Evolutionary conservation across 495 filamentous ascomycete species (phyloP).

Genomic region (Aspergillus bertholletiae): DNA sequence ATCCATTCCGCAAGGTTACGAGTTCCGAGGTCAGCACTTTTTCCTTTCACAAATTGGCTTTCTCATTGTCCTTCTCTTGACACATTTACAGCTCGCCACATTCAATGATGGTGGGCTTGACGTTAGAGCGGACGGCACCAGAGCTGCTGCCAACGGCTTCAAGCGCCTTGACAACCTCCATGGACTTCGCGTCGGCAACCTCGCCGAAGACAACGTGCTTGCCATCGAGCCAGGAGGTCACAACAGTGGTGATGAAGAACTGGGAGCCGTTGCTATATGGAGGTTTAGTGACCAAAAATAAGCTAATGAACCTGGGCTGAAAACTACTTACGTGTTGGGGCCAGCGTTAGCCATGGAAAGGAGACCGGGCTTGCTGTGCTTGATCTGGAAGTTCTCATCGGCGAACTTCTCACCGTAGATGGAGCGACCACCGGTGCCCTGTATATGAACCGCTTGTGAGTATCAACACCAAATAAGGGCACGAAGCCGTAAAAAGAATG

Average conservation of each 20-base stretch:
- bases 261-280: constrained; percentile 83
- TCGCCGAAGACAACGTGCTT: constrained; percentile 99
- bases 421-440: constrained; percentile 88
- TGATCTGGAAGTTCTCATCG: constrained; percentile 89
- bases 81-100: constrained; percentile 51
- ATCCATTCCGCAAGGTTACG: neutral
- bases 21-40: neutral
- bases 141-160: constrained; percentile 64
- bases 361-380: constrained; percentile 84
- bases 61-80: constrained; percentile 2
- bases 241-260: constrained; percentile 96
- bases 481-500: neutral
- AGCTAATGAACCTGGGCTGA: neutral
- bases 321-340: constrained; percentile 65
- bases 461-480: neutral
- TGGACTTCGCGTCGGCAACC: constrained; percentile 65
- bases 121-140: constrained; percentile 58
- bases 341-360: constrained; percentile 98
- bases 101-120: constrained; percentile 66
- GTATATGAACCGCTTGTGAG: neutral
- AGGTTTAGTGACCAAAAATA: neutral
- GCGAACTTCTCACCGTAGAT: constrained; percentile 98
- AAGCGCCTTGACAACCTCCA: constrained; percentile 64
- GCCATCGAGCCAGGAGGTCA: constrained; percentile 86
- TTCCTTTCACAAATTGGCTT: constrained; percentile 5